Base-by-base conservation (phyloP, 1,284 basidiomycete genomes). In the Coniferiporia weirii region DNA sequence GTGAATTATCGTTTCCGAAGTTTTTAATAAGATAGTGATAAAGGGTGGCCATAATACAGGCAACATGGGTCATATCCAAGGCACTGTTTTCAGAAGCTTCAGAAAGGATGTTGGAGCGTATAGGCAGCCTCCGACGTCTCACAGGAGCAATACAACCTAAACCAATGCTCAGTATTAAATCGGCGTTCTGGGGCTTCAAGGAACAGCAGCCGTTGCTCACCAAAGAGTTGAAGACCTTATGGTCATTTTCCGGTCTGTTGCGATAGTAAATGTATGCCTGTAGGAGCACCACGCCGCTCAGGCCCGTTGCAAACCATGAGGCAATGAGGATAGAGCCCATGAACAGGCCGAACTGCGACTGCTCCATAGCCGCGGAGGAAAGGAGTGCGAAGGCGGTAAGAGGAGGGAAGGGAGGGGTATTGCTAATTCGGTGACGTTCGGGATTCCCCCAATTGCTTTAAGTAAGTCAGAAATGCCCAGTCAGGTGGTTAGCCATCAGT, bases 191-290 rank as follows among this genome's bases (percentile, higher is more conserved):
- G 27, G 27, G 27, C 27, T 5, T 27, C 27, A 5, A 5, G 27
- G 27, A 27, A 5, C 5, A 27, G 27, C 27, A 27, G 5, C 5
- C 3, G 38, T 12, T 9, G 20, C 60, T 13, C 43, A 61, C 60
- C 46, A 61, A 19, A 8, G 35, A 3, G 12, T 32, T 32, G n/a
- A 54, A 44, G 15, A 57, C 10, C n/a, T 22, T 58, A 15, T 48
- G 35, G 45, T 61, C 60, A 46, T 57, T 54, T 20, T 48, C 17
- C 5, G 46, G 50, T 43, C 47, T 38, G 10, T 36, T 40, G 27
- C 60, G 55, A 57, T 52, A 61, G 45, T 61, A 61, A 12, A 43
- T 40, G 46, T 61, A 61, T 27, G 60, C 60, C 40, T 61, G 60
- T 15, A 61, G 43, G 17, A 61, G 46, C 55, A 61, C 27, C 9